phyloP scores from a whole-genome alignment of 345 rosid species.

The Erysimum cheiranthoides region DNA sequence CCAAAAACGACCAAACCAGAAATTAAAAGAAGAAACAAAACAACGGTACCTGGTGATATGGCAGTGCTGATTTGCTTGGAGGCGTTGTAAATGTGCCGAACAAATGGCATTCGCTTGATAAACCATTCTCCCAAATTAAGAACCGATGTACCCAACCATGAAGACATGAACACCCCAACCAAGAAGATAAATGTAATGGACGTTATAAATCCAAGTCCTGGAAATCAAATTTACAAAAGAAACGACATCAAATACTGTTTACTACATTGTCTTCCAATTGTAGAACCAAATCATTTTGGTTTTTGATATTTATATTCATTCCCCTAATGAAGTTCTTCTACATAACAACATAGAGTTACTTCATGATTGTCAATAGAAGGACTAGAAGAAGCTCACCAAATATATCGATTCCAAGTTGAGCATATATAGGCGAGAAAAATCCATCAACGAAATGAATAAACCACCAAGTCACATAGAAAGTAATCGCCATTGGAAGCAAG shows the following conservation, averaged over 20 bases:
- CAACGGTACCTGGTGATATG: constrained; percentile 82
- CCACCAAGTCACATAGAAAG: constrained; percentile 99
- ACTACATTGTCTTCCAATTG: background rate
- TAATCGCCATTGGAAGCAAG: constrained; percentile 89
- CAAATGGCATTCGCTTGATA: constrained; percentile 97
- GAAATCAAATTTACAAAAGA: constrained; percentile 31
- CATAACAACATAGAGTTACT: background rate
- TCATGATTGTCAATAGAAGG: background rate
- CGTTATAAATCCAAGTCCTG: constrained; percentile 96
- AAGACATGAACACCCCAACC: constrained; percentile 99
- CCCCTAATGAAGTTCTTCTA: background rate
- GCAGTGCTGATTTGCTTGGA: constrained; percentile 99
- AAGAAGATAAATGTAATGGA: constrained; percentile 91
- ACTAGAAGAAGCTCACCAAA: constrained; percentile 64
- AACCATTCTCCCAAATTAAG: constrained; percentile 97
- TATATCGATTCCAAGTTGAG: constrained; percentile 88
- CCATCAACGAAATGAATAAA: constrained; percentile 98
- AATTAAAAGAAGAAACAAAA: background rate
- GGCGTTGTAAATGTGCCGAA: constrained; percentile 95
- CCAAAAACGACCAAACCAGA: background rate
- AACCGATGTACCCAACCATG: constrained; percentile 98
- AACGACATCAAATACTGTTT: background rate
- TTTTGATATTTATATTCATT: background rate
- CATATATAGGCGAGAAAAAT: constrained; percentile 95
- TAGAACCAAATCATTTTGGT: background rate